These are phyloP conservation scores for Rhizopogon vulgaris DNA, from an alignment of 768 basidiomycete genomes.

Conservation along the genomic window DNA sequence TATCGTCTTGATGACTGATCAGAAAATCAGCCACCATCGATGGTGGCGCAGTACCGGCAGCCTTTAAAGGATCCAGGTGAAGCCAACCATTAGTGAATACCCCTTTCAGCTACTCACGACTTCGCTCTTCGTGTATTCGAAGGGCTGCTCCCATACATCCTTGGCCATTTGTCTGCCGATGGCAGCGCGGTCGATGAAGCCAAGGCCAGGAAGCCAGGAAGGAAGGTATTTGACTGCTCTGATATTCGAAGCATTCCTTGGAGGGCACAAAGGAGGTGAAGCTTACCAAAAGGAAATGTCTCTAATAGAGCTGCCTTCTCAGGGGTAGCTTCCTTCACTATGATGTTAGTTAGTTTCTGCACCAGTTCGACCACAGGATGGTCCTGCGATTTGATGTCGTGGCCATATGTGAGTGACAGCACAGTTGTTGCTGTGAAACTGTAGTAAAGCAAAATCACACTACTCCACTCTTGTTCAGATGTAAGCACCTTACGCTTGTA, in stretches of 20 bases:
- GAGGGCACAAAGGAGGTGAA: neutral
- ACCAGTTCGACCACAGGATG: slow-evolving; percentile 4
- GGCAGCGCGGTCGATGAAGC: neutral
- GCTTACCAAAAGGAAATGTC: slow-evolving; percentile 16
- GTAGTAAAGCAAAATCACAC: neutral
- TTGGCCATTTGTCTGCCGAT: no score
- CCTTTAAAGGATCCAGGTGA: neutral
- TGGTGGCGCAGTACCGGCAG: slow-evolving; percentile 1
- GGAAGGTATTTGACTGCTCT: slow-evolving; percentile 16
- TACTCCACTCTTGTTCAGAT: neutral
- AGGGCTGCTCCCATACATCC: no score
- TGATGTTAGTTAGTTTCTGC: neutral
- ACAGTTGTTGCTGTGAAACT: slow-evolving; percentile 6
- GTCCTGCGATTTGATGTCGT: slow-evolving; percentile 3
- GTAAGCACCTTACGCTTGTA: neutral
- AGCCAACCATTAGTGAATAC: neutral
- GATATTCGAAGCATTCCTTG: neutral
- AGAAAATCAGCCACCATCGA: slow-evolving; percentile 7
- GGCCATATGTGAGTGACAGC: slow-evolving; percentile 7
- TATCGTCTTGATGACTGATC: neutral
- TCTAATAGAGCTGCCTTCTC: slow-evolving; percentile 1
- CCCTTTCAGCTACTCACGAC: no score
- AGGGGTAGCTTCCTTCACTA: neutral
- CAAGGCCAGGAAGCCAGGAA: slow-evolving; percentile 13
- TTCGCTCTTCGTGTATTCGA: no score